A percentile compares a stretch with the other conserved stretches of the same genome.
phyloP scores from a whole-genome alignment of 1,284 basidiomycete species.

The Mycosarcoma maydis region DNA sequence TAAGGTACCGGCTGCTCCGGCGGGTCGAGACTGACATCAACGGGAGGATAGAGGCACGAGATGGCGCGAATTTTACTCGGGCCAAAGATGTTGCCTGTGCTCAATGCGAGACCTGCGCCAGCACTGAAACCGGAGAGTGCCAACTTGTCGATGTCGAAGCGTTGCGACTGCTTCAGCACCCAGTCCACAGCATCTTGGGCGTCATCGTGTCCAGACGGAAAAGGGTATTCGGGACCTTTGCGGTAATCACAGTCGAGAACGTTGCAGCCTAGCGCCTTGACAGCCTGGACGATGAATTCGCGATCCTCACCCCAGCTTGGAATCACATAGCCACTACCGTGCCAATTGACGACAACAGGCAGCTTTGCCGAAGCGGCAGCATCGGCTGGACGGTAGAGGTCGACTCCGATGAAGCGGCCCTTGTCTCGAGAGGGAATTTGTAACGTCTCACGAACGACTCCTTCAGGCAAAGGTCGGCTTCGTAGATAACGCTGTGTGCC shows the following conservation, averaged over 20 bases:
- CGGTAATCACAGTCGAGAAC: slow-evolving; percentile 56
- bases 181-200: slow-evolving; percentile 47
- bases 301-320: slow-evolving; percentile 44
- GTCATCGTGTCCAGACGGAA: slow-evolving; percentile 47
- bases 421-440: slow-evolving; percentile 32
- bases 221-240: slow-evolving; percentile 59
- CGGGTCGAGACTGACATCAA: slow-evolving; percentile 11
- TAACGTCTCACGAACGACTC: slow-evolving; percentile 20
- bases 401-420: slow-evolving; percentile 34
- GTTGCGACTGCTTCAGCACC: slow-evolving; percentile 38
- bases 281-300: slow-evolving; percentile 23
- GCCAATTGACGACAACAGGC: slow-evolving; percentile 38
- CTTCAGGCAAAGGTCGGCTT: slow-evolving; percentile 10
- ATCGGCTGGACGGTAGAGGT: slow-evolving; percentile 30
- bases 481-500: slow-evolving; percentile 31
- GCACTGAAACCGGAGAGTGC: slow-evolving; percentile 58
- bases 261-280: slow-evolving; percentile 25
- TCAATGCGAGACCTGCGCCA: slow-evolving; percentile 56
- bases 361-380: slow-evolving; percentile 13
- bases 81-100: slow-evolving; percentile 24
- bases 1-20: slow-evolving; percentile 1
- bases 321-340: slow-evolving; percentile 39
- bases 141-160: slow-evolving; percentile 35
- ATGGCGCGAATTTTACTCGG: slow-evolving; percentile 42
- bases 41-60: slow-evolving; percentile 43